Conservation (phyloP, 352 stramenopile species). For the Pythium apleroticum region DNA sequence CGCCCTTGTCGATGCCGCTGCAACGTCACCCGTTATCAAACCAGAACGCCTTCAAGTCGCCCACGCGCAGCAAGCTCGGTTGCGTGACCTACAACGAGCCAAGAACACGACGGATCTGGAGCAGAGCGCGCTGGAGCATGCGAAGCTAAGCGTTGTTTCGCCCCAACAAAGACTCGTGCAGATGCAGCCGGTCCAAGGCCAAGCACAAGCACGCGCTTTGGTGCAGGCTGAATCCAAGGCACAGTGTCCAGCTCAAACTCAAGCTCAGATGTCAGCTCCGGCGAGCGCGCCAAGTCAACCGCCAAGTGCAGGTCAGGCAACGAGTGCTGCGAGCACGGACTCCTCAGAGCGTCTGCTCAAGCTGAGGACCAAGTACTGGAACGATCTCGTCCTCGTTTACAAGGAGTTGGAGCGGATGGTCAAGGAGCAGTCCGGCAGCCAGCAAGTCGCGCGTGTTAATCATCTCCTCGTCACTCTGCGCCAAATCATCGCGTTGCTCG, state of each 20-base stretch:
- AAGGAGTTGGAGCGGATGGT: constrained; percentile 86
- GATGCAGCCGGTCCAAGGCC: neutral
- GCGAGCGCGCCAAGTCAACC: constrained; percentile 19
- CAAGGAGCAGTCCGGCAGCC: constrained; percentile 74
- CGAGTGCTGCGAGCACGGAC: too few relatives aligned
- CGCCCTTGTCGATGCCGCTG: too few relatives aligned
- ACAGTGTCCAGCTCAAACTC: neutral
- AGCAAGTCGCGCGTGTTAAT: constrained; percentile 82
- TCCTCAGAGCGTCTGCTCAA: constrained; percentile 74
- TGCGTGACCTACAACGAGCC: constrained; percentile 62
- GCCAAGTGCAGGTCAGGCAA: constrained; percentile 16
- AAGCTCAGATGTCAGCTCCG: neutral
- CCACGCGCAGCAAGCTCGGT: constrained; percentile 60
- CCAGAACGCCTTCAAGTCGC: constrained; percentile 53
- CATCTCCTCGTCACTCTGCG: constrained; percentile 81
- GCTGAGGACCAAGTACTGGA: constrained; percentile 82
- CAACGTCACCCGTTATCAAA: constrained; percentile 56
- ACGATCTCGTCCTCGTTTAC: constrained; percentile 81
- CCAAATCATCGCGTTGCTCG: constrained; percentile 74
- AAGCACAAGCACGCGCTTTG: too few relatives aligned
- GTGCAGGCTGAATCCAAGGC: neutral
- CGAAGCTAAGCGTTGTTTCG: neutral
- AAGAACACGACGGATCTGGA: constrained; percentile 58
- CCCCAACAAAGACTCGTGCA: neutral
- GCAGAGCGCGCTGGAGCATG: constrained; percentile 21